Base-by-base conservation (phyloP, 2,329 filamentous ascomycete genomes). In the Raffaelea arxii region DNA sequence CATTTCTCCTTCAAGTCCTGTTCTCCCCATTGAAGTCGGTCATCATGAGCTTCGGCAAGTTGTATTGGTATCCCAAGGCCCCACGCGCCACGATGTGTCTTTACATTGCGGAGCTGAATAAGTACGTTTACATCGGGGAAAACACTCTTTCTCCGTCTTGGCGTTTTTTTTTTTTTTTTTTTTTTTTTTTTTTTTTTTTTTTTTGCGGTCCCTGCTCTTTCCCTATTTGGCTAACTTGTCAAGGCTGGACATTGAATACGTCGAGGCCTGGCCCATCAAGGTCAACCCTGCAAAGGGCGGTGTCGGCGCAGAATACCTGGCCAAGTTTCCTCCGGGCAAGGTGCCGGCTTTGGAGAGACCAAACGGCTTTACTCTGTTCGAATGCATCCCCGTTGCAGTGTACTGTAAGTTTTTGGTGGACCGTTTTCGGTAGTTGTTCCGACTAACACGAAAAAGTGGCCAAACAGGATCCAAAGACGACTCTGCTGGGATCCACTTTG, bases 251-350 rank as follows among this genome's bases (percentile, higher is more conserved):
- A 16, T 41, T 6, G 44, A 46, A n/a, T 19, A 39, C 37, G 37
- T 46, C 25, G 19, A 41, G 12, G 25, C 25, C 2, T 46, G 25
- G 24, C 44, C 44, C 18, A 35, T 40, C 37, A 46, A 41, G 25
- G 44, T 46, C 5, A 30, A 46, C 25, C 18, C 36, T 19, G 23
- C 11, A 5, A 46, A 46, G 16, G 44, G 44, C 19, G 44, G 44
- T 16, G 44, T 46, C 6, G 44, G 44, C 12, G 44, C 14, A 4
- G 68, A 69, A 4, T 75, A 67, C 60, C 58, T 69, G 12, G 50
- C 66, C 59, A 74, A 75, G 53, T 75, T 74, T 59, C 70, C 72
- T 9, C 56, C 71, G 32, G 72, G 71, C 54, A 75, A 74, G 55
- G 66, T 75, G 9, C 72, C 72, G 11, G 65, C 64, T 36, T 66